Evolutionary conservation across 768 basidiomycete species (phyloP).

Genomic region (Pisolithus marmoratus): DNA sequence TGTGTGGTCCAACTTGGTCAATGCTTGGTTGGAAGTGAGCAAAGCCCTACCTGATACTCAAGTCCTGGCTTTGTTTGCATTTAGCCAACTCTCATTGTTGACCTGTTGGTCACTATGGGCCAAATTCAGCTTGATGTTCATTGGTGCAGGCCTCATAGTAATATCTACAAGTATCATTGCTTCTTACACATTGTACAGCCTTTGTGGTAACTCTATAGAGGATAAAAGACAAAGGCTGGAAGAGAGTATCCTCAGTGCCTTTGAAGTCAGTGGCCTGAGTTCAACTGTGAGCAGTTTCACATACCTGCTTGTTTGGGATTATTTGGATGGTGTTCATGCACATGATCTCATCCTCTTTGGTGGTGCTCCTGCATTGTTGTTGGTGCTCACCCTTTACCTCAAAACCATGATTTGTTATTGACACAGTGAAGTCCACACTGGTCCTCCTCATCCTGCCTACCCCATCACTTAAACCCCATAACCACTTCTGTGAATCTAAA

Average conservation of each 20-base stretch:
- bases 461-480: conserved; percentile 19
- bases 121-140: conserved; percentile 77
- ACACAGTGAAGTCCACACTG: conserved; percentile 28
- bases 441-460: conserved; percentile 64
- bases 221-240: conserved; percentile 40
- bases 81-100: conserved; percentile 33
- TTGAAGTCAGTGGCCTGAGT: conserved; percentile 30
- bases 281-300: conserved; percentile 33
- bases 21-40: conserved; percentile 37
- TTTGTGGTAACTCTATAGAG: conserved; percentile 34
- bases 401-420: conserved; percentile 27
- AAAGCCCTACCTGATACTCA: conserved; percentile 16
- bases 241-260: conserved; percentile 24
- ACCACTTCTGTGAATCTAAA: no score
- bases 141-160: conserved; percentile 64
- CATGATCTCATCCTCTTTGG: conserved; percentile 49
- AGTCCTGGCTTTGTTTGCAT: conserved; percentile 13
- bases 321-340: conserved; percentile 43
- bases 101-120: conserved; percentile 90
- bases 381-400: conserved; percentile 39
- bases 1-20: conserved; percentile 50
- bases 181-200: conserved; percentile 49
- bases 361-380: conserved; percentile 40
- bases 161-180: conserved; percentile 53
- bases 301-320: conserved; percentile 26